Evolutionary conservation across 1,139 yeast species (phyloP).

Genomic region (Hansenula sp.): DNA sequence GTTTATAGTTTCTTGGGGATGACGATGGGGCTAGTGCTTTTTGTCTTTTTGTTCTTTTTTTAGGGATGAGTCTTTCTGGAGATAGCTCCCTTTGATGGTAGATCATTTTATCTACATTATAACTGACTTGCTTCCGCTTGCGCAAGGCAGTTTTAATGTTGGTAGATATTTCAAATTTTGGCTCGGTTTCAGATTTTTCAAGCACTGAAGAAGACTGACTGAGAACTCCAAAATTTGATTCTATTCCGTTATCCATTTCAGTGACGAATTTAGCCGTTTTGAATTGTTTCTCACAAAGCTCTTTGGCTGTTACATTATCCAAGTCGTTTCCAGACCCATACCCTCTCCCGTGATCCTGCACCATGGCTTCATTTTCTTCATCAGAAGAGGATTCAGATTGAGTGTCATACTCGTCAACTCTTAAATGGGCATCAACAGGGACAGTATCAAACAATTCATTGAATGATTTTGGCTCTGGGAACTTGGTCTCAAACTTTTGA

Average conservation of each 20-base stretch:
- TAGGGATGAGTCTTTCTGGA: background rate
- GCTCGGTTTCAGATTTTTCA: background rate
- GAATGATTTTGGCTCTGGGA: conserved; percentile 16
- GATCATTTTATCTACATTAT: background rate
- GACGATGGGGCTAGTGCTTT: background rate
- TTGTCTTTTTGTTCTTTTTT: background rate
- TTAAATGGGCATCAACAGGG: conserved; percentile 1
- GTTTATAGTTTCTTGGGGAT: background rate
- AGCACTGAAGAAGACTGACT: background rate
- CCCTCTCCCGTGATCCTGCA: too few species aligned
- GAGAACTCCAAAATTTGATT: too few species aligned
- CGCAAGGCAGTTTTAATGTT: background rate
- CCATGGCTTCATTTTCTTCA: background rate
- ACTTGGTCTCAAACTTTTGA: conserved; percentile 12
- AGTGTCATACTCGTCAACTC: background rate
- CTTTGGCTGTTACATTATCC: too few species aligned
- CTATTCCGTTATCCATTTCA: too few species aligned
- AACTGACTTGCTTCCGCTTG: background rate
- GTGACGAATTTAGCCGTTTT: too few species aligned
- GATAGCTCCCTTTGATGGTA: background rate
- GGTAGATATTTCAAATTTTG: background rate
- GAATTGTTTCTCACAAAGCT: too few species aligned
- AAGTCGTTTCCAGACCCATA: too few species aligned
- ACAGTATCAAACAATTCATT: conserved; percentile 12
- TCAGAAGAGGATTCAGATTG: background rate